phyloP scores from a whole-genome alignment of 139 green algal species.

The Yamagishiella unicocca region DNA sequence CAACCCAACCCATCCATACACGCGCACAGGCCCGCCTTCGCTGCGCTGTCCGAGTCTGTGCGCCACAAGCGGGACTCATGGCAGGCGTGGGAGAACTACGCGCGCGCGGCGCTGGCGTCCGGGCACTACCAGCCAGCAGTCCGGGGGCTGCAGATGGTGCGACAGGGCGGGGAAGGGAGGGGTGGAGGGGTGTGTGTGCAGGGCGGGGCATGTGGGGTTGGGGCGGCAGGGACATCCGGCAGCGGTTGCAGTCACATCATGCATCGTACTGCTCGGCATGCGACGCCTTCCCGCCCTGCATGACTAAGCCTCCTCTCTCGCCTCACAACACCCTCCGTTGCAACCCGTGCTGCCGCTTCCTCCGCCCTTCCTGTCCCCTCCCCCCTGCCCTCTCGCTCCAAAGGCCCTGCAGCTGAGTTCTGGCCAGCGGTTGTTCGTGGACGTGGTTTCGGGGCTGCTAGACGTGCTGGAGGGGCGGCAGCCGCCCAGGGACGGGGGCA shows the following conservation, averaged over 20 bases:
- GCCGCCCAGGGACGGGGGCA: background rate
- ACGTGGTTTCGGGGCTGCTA: conserved; percentile 64
- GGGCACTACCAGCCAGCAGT: conserved; percentile 53
- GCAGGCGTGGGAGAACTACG: conserved; percentile 95
- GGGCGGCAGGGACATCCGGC: background rate
- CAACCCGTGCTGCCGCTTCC: too few relatives aligned
- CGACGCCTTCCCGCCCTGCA: too few relatives aligned
- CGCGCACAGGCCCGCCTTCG: conserved; percentile 53
- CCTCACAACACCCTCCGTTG: too few relatives aligned
- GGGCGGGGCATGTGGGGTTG: background rate
- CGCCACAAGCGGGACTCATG: conserved; percentile 86
- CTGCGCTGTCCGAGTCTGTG: conserved; percentile 71
- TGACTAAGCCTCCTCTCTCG: too few relatives aligned
- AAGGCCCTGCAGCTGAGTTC: conserved; percentile 71
- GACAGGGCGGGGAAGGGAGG: too few relatives aligned
- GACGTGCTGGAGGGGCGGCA: conserved; percentile 33
- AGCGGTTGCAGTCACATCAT: background rate
- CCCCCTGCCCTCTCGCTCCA: conserved; percentile 3
- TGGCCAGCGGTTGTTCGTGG: conserved; percentile 62
- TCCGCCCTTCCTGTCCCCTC: background rate
- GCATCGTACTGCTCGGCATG: background rate
- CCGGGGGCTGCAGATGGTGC: conserved; percentile 64
- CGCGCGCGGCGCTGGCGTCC: conserved; percentile 64
- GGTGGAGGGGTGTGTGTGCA: background rate
- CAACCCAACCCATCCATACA: background rate